These are phyloP conservation scores for Trametes meyenii DNA, from an alignment of 768 basidiomycete species.

Conservation along the genomic window DNA sequence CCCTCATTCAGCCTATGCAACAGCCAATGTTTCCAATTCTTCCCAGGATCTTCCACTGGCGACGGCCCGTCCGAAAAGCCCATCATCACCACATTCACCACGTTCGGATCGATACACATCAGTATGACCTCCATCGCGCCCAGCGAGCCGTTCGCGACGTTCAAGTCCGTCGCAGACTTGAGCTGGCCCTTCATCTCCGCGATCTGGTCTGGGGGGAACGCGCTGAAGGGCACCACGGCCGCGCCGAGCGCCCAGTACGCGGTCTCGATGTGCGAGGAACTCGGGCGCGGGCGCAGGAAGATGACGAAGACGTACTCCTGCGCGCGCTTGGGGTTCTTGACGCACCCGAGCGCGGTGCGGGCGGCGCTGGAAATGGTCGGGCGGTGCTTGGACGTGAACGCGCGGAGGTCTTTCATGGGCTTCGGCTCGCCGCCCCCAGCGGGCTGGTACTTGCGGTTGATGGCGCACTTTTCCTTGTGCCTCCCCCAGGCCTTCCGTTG, in stretches of 20 bases:
- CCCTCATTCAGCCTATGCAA: conserved; percentile 8
- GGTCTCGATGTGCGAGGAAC: conserved; percentile 17
- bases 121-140: conserved; percentile 21
- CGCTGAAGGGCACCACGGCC: conserved; percentile 17
- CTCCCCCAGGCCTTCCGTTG: conserved; percentile 20
- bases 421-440: conserved; percentile 3
- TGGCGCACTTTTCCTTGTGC: conserved; percentile 25
- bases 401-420: conserved; percentile 16
- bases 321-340: conserved; percentile 6
- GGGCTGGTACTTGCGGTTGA: conserved; percentile 16
- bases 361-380: conserved; percentile 21
- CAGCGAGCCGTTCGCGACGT: conserved; percentile 8
- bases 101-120: conserved; percentile 12
- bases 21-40: conserved; percentile 17
- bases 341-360: conserved; percentile 23
- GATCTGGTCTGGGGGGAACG: conserved; percentile 13
- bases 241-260: conserved; percentile 18
- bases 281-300: conserved; percentile 18
- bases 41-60: conserved; percentile 6
- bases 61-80: conserved; percentile 14
- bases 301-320: conserved; percentile 19
- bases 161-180: conserved; percentile 3
- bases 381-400: conserved; percentile 27
- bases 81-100: conserved; percentile 20
- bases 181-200: conserved; percentile 25